Conservation (phyloP, 371 early-diverging fungal species). For the Sporodiniella umbellata region DNA sequence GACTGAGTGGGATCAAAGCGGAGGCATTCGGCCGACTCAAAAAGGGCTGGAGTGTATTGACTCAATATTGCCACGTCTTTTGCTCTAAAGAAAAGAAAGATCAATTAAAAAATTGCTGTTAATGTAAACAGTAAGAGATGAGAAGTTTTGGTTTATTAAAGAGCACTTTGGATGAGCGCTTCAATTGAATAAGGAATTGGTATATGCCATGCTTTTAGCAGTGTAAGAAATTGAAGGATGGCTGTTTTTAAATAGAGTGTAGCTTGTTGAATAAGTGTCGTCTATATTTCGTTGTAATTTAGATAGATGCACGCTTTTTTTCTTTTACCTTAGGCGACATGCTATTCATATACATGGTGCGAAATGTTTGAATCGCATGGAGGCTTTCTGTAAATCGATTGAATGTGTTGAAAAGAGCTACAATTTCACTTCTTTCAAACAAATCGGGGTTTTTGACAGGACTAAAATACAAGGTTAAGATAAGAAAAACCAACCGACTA, state of each 20-base stretch:
- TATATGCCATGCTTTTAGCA: constrained; percentile 23
- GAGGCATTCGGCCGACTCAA: constrained; percentile 42
- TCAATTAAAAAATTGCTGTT: neutral
- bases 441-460: constrained; percentile 48
- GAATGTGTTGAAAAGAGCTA: constrained; percentile 90
- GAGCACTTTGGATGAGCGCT: neutral
- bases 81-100: neutral
- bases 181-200: constrained; percentile 19
- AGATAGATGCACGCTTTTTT: neutral
- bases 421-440: constrained; percentile 83
- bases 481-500: no score
- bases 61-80: constrained; percentile 28
- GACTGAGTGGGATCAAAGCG: constrained; percentile 13
- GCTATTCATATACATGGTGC: constrained; percentile 64
- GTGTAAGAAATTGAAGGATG: constrained; percentile 2
- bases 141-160: no score
- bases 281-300: neutral
- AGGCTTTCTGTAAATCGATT: constrained; percentile 82
- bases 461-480: constrained; percentile 22
- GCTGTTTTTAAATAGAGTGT: neutral
- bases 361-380: constrained; percentile 65
- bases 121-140: no score
- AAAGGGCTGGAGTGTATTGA: constrained; percentile 37
- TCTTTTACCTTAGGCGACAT: constrained; percentile 7
- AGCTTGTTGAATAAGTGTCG: neutral